Evolutionary conservation across 83 land plant genomes (phyloP).

Genomic region (Picea abies): DNA sequence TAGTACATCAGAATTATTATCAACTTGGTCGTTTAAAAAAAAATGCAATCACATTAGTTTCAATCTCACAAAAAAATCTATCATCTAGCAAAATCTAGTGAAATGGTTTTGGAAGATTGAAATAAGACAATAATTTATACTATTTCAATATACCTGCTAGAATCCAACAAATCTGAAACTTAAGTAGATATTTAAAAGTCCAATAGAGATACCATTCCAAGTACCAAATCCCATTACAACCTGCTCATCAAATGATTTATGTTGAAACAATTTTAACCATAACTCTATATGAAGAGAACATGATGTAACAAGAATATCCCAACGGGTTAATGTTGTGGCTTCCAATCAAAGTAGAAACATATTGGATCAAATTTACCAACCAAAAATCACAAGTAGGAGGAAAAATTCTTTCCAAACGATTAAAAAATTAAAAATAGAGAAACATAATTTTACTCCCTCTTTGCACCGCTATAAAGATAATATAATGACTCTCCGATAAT

Average conservation of each 20-base stretch:
- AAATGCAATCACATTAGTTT: not conserved
- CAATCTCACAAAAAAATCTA: not conserved
- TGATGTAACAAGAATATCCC: conserved; percentile 84
- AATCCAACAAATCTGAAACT: conserved; percentile 97
- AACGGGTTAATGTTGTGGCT: conserved; percentile 94
- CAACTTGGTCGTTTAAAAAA: conserved; percentile 86
- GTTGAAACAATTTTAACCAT: conserved; percentile 86
- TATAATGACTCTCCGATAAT: no score
- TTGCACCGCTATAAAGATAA: no score
- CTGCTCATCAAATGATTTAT: conserved; percentile 85
- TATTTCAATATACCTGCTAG: conserved; percentile 63
- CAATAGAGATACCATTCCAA: conserved; percentile 95
- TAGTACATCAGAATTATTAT: no score
- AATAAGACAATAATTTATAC: not conserved
- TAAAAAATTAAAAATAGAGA: no score
- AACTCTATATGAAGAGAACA: conserved; percentile 89
- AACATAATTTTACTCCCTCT: no score
- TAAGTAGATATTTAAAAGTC: conserved; percentile 82
- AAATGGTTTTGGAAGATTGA: not conserved
- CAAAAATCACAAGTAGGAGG: no score
- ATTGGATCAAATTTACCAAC: not conserved
- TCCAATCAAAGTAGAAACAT: conserved; percentile 16
- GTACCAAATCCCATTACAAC: conserved; percentile 87
- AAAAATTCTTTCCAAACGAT: no score
- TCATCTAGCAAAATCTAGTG: not conserved